A percentile compares a stretch with the other conserved stretches of the same genome.
phyloP scores from a whole-genome alignment of 148 eudicot genomes.

The Spergularia bocconei region DNA sequence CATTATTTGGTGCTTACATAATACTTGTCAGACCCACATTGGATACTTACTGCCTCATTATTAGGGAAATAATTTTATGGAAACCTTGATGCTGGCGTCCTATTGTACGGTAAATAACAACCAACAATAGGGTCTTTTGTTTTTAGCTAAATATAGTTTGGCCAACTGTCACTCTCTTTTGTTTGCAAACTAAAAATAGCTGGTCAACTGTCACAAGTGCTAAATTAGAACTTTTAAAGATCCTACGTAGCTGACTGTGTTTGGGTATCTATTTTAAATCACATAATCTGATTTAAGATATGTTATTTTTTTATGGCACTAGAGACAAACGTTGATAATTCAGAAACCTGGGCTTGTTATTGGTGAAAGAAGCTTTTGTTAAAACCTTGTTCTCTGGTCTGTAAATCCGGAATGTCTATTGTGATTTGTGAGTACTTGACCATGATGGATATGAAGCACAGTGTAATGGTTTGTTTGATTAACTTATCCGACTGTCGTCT shows the following conservation, averaged over 20 bases:
- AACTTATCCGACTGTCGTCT: not conserved
- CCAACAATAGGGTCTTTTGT: not conserved
- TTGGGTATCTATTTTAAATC: not conserved
- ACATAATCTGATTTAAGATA: not conserved
- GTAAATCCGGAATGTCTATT: not conserved
- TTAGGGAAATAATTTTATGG: not conserved
- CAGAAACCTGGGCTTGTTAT: not conserved
- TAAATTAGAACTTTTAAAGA: constrained; percentile 3
- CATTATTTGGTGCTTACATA: constrained; percentile 7
- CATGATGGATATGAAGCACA: too few species aligned
- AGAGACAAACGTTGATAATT: not conserved
- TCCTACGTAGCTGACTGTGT: constrained; percentile 2
- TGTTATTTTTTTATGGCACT: not conserved
- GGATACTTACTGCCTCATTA: not conserved
- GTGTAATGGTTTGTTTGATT: not conserved
- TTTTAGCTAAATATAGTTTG: constrained; percentile 11
- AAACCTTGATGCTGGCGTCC: constrained; percentile 4
- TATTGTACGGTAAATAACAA: not conserved
- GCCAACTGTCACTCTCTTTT: constrained; percentile 13
- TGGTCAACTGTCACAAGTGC: constrained; percentile 14
- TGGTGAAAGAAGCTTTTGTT: too few species aligned
- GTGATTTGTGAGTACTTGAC: too few species aligned
- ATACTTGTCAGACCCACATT: constrained; percentile 22
- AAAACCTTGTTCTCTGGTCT: not conserved
- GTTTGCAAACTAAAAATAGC: not conserved